A percentile compares a stretch with the other conserved stretches of the same genome.
phyloP scores from a whole-genome alignment of 2,329 filamentous ascomycete genomes.

The Colletotrichum cordylinicola region DNA sequence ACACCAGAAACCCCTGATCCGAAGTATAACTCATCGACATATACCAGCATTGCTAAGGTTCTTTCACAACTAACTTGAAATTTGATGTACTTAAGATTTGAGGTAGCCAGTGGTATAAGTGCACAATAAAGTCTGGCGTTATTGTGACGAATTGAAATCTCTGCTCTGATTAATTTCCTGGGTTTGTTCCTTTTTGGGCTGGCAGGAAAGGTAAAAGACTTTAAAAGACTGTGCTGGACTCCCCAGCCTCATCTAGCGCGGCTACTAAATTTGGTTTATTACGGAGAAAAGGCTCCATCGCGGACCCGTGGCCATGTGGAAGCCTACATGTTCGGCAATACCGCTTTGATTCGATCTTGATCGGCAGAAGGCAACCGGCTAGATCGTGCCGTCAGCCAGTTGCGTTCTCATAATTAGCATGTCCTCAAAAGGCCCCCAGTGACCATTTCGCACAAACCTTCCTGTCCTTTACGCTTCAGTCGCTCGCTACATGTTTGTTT shows the following conservation, averaged over 20 bases:
- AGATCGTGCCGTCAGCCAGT: background rate
- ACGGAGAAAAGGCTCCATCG: background rate
- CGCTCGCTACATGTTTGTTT: background rate
- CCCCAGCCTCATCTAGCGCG: background rate
- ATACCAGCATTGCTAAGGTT: too few species aligned
- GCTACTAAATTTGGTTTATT: background rate
- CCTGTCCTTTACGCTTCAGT: background rate
- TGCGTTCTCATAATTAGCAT: background rate
- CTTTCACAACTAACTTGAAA: too few species aligned
- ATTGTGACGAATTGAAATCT: too few species aligned
- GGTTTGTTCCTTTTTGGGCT: background rate
- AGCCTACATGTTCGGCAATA: background rate
- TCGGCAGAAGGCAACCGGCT: background rate
- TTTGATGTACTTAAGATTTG: too few species aligned
- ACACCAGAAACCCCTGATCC: too few species aligned
- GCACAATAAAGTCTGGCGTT: too few species aligned
- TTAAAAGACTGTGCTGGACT: fast-evolving
- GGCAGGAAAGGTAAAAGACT: fast-evolving
- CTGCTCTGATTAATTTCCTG: too few species aligned
- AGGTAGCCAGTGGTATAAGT: too few species aligned
- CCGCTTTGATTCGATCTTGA: background rate
- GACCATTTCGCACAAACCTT: too few species aligned
- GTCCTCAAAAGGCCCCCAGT: background rate
- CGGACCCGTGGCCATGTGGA: background rate
- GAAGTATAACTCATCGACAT: too few species aligned